Conservation (phyloP, 2,329 filamentous ascomycete genomes). For the Cladosporium cucumerinum region DNA sequence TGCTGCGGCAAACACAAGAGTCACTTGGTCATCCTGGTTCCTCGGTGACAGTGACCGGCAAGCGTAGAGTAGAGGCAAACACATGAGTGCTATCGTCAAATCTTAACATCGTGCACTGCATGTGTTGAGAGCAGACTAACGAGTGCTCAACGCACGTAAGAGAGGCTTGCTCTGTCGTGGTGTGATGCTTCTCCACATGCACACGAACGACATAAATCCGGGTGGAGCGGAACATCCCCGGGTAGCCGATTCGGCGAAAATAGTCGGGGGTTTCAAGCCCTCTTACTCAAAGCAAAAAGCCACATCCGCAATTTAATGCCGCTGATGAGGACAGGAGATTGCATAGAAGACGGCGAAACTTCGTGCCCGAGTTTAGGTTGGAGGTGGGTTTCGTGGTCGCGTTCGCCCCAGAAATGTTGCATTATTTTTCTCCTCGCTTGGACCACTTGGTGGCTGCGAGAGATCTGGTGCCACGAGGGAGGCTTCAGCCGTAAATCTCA, state of each 20-base stretch:
- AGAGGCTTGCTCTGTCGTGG: not conserved
- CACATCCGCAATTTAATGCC: not conserved
- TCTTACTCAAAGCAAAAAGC: not conserved
- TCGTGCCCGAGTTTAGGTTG: not conserved
- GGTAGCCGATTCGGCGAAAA: not conserved
- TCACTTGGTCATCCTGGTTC: not conserved
- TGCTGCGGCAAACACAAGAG: not conserved
- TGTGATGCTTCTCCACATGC: not conserved
- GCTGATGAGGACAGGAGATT: not conserved
- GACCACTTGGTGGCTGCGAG: not conserved
- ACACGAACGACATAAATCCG: slow-evolving; percentile 1
- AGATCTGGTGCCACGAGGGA: slow-evolving; percentile 8
- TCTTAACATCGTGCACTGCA: not conserved
- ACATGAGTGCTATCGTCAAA: not conserved
- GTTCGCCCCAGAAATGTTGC: not conserved
- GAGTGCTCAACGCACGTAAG: not conserved
- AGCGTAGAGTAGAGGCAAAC: not conserved
- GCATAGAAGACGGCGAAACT: not conserved
- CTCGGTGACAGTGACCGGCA: not conserved
- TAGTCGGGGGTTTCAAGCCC: not conserved
- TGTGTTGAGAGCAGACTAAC: not conserved
- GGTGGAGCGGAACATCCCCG: not conserved
- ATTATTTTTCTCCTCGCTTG: not conserved
- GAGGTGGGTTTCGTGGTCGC: not conserved
- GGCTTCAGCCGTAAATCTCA: slow-evolving; percentile 5